Evolutionary conservation across 2,329 filamentous ascomycete genomes (phyloP).

Genomic region (Xylaria digitata): DNA sequence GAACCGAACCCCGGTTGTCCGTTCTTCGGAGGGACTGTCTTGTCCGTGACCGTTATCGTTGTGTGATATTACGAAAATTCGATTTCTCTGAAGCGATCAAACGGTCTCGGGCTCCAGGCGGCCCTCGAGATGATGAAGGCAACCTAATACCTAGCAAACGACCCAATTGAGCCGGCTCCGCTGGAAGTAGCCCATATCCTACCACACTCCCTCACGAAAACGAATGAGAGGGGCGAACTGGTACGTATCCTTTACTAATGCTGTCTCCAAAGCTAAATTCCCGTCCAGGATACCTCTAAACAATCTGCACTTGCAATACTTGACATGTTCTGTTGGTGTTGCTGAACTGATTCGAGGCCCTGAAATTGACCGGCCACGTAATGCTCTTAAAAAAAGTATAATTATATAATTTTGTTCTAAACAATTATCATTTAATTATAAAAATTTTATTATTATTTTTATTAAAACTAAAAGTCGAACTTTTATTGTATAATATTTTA

Average conservation of each 20-base stretch:
- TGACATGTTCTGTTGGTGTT: conserved; percentile 55
- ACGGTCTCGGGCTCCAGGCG: conserved; percentile 21
- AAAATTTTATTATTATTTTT: too few species aligned
- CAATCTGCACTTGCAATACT: conserved; percentile 53
- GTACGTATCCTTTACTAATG: conserved; percentile 18
- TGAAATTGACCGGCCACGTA: conserved; percentile 55
- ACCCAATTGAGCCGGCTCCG: background rate
- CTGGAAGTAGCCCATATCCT: conserved; percentile 31
- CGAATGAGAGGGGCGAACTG: background rate
- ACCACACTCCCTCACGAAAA: conserved; percentile 24
- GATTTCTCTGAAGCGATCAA: conserved; percentile 29
- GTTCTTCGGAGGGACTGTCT: conserved; percentile 45
- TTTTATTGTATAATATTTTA: too few species aligned
- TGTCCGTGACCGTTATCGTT: conserved; percentile 46
- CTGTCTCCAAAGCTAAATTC: conserved; percentile 25
- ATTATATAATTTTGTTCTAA: too few species aligned
- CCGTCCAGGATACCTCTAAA: conserved; percentile 41
- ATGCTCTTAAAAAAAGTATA: too few species aligned
- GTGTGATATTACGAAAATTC: conserved; percentile 46
- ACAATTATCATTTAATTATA: too few species aligned
- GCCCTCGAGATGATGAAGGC: conserved; percentile 44
- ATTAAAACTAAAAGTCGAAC: too few species aligned
- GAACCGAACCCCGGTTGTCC: conserved; percentile 42
- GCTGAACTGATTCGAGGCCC: conserved; percentile 52
- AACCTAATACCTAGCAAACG: conserved; percentile 36